These are phyloP conservation scores for Amylocarpus encephaloides DNA, from an alignment of 2,329 filamentous ascomycete species.

Conservation along the genomic window DNA sequence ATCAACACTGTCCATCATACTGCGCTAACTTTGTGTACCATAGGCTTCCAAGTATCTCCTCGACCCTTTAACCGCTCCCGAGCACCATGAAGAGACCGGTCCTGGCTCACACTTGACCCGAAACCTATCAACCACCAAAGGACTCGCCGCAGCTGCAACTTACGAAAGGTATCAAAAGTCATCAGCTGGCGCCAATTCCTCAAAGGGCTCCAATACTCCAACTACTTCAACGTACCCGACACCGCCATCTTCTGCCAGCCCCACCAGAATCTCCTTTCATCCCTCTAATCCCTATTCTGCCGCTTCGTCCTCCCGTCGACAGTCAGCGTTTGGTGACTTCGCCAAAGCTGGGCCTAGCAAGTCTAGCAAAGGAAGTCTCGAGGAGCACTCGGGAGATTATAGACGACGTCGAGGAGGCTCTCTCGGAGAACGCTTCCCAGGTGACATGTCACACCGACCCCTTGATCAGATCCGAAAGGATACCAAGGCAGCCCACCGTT, in stretches of 20 bases:
- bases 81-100: conserved; percentile 62
- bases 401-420: conserved; percentile 40
- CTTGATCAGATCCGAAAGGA: conserved; percentile 61
- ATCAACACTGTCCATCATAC: background rate
- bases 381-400: conserved; percentile 29
- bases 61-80: conserved; percentile 61
- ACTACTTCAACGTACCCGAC: conserved; percentile 37
- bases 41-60: conserved; percentile 62
- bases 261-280: conserved; percentile 42
- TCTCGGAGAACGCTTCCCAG: conserved; percentile 53
- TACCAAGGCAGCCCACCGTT: conserved; percentile 57
- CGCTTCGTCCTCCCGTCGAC: conserved; percentile 18
- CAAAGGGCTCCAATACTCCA: conserved; percentile 17
- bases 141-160: conserved; percentile 19
- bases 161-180: conserved; percentile 3
- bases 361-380: conserved; percentile 12
- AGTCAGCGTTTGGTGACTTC: conserved; percentile 29
- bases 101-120: conserved; percentile 44
- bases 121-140: conserved; percentile 37
- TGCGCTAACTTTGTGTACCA: background rate
- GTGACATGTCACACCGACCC: conserved; percentile 59
- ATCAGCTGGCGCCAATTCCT: conserved; percentile 9
- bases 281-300: conserved; percentile 37
- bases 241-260: conserved; percentile 49
- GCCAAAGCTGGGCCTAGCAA: conserved; percentile 16